Base-by-base conservation (phyloP, 495 filamentous ascomycete species). In the Lentithecium fluviatile region DNA sequence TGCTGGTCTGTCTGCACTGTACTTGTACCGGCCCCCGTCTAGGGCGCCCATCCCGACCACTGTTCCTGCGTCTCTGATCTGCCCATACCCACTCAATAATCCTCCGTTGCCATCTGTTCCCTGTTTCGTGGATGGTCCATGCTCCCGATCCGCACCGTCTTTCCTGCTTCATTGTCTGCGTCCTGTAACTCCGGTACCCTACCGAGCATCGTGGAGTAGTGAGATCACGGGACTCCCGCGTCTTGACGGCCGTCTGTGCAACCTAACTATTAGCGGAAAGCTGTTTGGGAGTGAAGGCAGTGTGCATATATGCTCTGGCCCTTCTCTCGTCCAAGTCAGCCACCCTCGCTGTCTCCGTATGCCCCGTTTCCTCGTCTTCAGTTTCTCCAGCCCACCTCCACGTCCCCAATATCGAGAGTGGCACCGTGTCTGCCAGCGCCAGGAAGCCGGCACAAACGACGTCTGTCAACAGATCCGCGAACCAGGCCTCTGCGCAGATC, bases 241-340 rank as follows among this genome's bases (percentile, higher is more conserved):
- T 37, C 64, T 54, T 63, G 59, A 17, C 64, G 36, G 42, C 20
- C 29, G 36, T 50, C n/a, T 59, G 64, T 67, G 51, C 50, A 40
- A 67, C 64, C 19, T 19, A 7, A 11, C 29, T 24, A 40, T 58
- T 55, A 36, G 34, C 54, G 52, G 24, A 24, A 59, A 63, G 59
- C 43, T 47, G 59, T 59, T 48, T 26, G 45, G 52, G 50, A 56
- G 32, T 55, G 43, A 67, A 58, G 59, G 53, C 36, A 29, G 26
- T 17, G 51, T 63, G 64, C 64, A 56, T 67, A 67, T 67, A 67
- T 59, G 64, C 55, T 52, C 23, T 19, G 32, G 45, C 43, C 64
- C 60, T 63, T 60, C 59, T 6, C 54, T 59, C 25, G 38, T 42
- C 29, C 17, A 46, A 53, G 52, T 34, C 23, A 2, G 23, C 25